These are phyloP conservation scores for fission yeast (Schizosaccharomyces pombe) DNA, from an alignment of 805 yeast species.

Conservation along the genomic window DNA sequence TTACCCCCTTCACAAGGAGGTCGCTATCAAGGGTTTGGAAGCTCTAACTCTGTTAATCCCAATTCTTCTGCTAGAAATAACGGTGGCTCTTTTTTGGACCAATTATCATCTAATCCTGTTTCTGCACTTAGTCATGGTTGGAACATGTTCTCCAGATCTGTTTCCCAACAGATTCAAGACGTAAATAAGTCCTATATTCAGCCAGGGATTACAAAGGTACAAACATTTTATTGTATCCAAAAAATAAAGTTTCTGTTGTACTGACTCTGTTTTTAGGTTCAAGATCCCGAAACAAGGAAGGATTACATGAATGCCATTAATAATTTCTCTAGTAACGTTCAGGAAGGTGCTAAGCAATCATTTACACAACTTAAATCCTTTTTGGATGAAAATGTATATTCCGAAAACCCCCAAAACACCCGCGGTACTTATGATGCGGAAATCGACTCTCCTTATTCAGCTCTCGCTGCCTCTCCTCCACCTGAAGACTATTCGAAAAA, in stretches of 20 bases:
- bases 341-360: background rate
- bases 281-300: background rate
- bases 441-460: too few relatives aligned
- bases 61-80: slow-evolving; percentile 6
- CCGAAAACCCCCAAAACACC: too few relatives aligned
- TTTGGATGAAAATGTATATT: background rate
- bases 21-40: slow-evolving; percentile 76
- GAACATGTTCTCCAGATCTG: slow-evolving; percentile 75
- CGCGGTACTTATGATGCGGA: too few relatives aligned
- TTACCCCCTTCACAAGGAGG: slow-evolving; percentile 90
- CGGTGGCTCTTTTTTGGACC: slow-evolving; percentile 11
- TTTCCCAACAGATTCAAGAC: slow-evolving; percentile 59
- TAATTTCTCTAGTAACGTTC: background rate
- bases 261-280: background rate
- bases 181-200: slow-evolving; percentile 74
- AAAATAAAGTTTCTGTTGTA: background rate
- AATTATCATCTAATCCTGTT: slow-evolving; percentile 45
- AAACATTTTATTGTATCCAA: background rate
- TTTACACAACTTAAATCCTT: background rate
- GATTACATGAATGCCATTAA: background rate
- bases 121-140: slow-evolving; percentile 86
- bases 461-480: too few relatives aligned
- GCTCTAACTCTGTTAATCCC: slow-evolving; percentile 12
- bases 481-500: too few relatives aligned
- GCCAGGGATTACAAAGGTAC: slow-evolving; percentile 72